Evolutionary conservation across 129 eudicot genomes (phyloP), one percentile per base, ranked within the genome.

Genomic region (Apium graveolens): DNA sequence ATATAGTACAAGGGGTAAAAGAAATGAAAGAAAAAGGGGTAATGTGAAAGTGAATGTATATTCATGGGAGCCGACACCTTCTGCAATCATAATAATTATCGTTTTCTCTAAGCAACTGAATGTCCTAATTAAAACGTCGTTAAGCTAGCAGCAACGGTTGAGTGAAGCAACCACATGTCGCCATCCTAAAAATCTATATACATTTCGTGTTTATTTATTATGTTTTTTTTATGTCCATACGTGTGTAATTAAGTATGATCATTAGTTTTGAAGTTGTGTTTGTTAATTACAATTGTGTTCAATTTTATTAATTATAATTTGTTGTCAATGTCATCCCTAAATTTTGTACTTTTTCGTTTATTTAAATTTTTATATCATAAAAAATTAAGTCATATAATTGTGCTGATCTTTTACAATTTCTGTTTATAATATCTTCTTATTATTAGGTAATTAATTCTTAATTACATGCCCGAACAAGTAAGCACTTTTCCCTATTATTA

Each of bases 31-130:
- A 44, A 16, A 24, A 71, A 46, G 46, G 55, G 24, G 29, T 17
- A 74, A 42, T 53, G 62, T 53, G 27, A 53, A 53, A 53, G 62
- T 53, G 62, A 53, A 53, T 18, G 5, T 18, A 5, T 5, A 49
- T 17, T 16, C 39, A 74, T 62, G 63, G 48, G 34, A 74, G 79
- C 49, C 51, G 70, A 74, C 80, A 65, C 49, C 71, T 14, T 74
- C 16, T 11, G 26, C 70, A 45, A 75, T 65, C 79, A 80, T 80
- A 51, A 75, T 32, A 21, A 57, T 74, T 66, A 35, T 45, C 76
- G 80, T 75, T 81, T 74, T 75, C 80, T 37, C 70, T 74, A 75
- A 75, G 80, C 76, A 75, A 81, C 76, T 75, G 70, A 41, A 34
- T 60, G 66, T 26, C 34, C 34, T 26, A 26, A 60, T 57, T 57